Evolutionary conservation across 352 stramenopile genomes (phyloP).

Genomic region (Phytophthora meadii): DNA sequence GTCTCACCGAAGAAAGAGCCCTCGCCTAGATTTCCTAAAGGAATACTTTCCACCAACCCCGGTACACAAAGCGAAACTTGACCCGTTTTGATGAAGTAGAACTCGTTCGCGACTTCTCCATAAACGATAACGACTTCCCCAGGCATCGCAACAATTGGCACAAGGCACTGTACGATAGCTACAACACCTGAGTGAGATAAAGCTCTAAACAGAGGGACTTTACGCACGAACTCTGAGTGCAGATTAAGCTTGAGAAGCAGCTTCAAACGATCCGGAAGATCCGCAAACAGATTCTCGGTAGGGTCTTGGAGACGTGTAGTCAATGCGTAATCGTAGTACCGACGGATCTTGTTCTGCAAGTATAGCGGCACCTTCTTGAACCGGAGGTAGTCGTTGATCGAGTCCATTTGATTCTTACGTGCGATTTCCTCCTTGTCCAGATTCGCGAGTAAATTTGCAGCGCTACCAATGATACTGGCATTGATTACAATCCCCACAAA

Average conservation of each 20-base stretch:
- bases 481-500: slow-evolving; percentile 83
- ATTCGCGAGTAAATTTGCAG: slow-evolving; percentile 76
- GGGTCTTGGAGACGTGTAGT: slow-evolving; percentile 62
- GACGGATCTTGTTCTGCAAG: slow-evolving; percentile 77
- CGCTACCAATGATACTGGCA: slow-evolving; percentile 81
- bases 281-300: slow-evolving; percentile 67
- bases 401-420: slow-evolving; percentile 81
- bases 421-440: slow-evolving; percentile 78
- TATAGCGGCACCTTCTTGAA: slow-evolving; percentile 79
- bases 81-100: slow-evolving; percentile 82
- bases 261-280: slow-evolving; percentile 77
- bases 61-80: slow-evolving; percentile 64
- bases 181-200: slow-evolving; percentile 75
- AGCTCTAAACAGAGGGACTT: slow-evolving; percentile 76
- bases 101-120: slow-evolving; percentile 64
- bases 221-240: slow-evolving; percentile 73
- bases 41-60: slow-evolving; percentile 37
- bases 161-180: slow-evolving; percentile 76
- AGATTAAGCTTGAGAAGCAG: slow-evolving; percentile 72
- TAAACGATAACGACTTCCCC: slow-evolving; percentile 72
- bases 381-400: slow-evolving; percentile 81
- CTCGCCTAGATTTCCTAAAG: slow-evolving; percentile 71
- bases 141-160: slow-evolving; percentile 67
- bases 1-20: slow-evolving; percentile 82
- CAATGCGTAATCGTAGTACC: slow-evolving; percentile 82